Percentiles rank a stretch among this genome's conserved stretches.
Conservation (phyloP, 73 alveolate species). For the Paramecium tetraurelia region DNA sequence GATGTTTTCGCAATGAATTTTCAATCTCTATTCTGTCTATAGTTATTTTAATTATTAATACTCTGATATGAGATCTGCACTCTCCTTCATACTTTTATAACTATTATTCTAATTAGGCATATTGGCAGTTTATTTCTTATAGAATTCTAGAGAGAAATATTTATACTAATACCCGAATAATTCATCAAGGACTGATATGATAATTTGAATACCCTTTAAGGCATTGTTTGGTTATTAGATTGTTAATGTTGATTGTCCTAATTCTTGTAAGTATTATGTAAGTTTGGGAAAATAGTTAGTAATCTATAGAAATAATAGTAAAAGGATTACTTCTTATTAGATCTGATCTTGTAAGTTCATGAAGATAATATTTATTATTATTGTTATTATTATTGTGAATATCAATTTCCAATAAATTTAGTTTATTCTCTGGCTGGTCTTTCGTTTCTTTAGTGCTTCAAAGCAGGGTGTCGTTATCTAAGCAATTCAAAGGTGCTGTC, state of each 20-base stretch:
- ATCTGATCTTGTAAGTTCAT: not conserved
- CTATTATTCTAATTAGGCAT: not conserved
- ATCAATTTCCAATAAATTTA: conserved; percentile 19
- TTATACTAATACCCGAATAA: not conserved
- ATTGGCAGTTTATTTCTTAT: not conserved
- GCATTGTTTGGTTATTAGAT: not conserved
- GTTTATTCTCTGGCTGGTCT: conserved; percentile 57
- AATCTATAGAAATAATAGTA: not conserved
- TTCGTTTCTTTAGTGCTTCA: conserved; percentile 29
- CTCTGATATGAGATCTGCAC: conserved; percentile 22
- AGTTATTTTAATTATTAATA: not conserved
- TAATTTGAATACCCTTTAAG: not conserved
- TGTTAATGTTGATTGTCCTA: not conserved
- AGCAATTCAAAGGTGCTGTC: conserved; percentile 37
- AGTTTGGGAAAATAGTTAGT: not conserved
- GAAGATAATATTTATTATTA: not conserved
- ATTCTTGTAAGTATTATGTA: not conserved
- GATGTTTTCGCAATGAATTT: conserved; percentile 15
- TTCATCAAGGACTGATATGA: not conserved
- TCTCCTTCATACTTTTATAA: conserved; percentile 6
- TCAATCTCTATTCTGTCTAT: conserved; percentile 25
- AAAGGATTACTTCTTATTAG: not conserved
- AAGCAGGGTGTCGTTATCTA: not conserved
- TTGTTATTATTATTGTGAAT: not conserved
- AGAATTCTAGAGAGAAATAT: not conserved